Base-by-base conservation (phyloP, 495 filamentous ascomycete species). In the Hypoxylon crocopeplum region DNA sequence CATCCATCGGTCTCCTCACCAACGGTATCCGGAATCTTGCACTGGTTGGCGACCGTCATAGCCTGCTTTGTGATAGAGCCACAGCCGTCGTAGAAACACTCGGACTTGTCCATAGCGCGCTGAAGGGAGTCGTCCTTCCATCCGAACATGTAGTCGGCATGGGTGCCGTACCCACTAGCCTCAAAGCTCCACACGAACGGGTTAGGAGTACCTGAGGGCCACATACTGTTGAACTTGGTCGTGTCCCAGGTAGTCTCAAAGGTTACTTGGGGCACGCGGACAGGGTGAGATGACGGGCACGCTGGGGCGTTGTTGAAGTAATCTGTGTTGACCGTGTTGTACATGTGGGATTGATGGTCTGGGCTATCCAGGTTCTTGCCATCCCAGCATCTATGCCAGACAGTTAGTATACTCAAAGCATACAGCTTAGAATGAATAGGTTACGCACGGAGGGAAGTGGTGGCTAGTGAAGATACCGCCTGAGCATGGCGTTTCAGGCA, bases 161-260 rank as follows among this genome's bases (percentile, higher is more conserved):
- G 77, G 19, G 56, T 59, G 48, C 56, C 56, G 56, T 75, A 79
- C n/a, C 78, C 75, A 21, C 60, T 64, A 33, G 76, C 77, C 25
- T 77, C 75, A 55, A 77, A 74, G 37, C 56, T 65, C 72, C 72
- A 76, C 16, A 80, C 77, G 56, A 81, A 80, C 10, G 78, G 78
- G 36, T 80, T 70, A 7, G 69, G 62, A 5, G 71, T 68, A 24
- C 72, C 76, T 3, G 64, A 57, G 11, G 76, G 74, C 75, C 78
- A 79, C 68, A 77, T 60, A 65, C 45, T 62, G 64, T 73, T 70
- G 69, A 79, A 80, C 55, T 71, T 59, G 46, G 74, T 72, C 10
- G 77, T 78, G 59, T 80, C 74, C 77, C 77, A 81, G 45, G 77
- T 74, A 0, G 75, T 76, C 60, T 81, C 79, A 67, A 75, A 80